Base-by-base conservation (phyloP, 352 stramenopile genomes). In the Peronospora farinosa region DNA sequence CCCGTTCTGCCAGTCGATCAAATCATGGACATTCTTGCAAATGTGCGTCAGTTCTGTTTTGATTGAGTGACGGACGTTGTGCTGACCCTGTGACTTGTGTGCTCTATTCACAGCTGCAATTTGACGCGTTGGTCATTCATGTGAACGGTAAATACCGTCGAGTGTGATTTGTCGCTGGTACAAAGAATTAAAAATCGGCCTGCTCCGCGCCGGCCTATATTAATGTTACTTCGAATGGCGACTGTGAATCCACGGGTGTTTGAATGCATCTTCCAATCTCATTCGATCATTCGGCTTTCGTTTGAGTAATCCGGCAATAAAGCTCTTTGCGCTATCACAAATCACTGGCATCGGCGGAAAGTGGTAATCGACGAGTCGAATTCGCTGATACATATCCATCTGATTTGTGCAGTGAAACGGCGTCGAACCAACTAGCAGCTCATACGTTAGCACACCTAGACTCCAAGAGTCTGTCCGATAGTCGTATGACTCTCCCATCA, bases 341-440 rank as follows among this genome's bases (percentile, higher is more conserved):
- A 92, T 43, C n/a, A 40, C 41, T 7, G 68, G 73, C 13, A 45
- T 67, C 16, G 57, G 49, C 3, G 80, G 76, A 28, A 88, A 91
- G 12, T 63, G 35, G 49, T 84, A 88, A 12, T 85, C 65, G 7
- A 74, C 69, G 13, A 63, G 53, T 43, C 77, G 62, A 47, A 88
- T 88, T 40, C 71, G 69, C 65, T 84, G 84, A 63, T 85, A 88
- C 80, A 88, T 88, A 25, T 91, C 80, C 61, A 83, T 72, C 57
- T 86, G 71, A 31, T 88, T 88, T 40, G 86, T 75, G 30, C 70
- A 75, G 42, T 84, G 70, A 45, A 95, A 95, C n/a, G 84, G 84
- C 27, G 84, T 86, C 15, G 56, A 47, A 9, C 84, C 84, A 32
- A 89, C 62, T 15, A 95, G 49, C 7, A 95, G 64, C 43, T 95